Percentiles rank a stretch among this genome's conserved stretches.
phyloP scores from a whole-genome alignment of 495 filamentous ascomycete species.

The Neohortaea acidophila region DNA sequence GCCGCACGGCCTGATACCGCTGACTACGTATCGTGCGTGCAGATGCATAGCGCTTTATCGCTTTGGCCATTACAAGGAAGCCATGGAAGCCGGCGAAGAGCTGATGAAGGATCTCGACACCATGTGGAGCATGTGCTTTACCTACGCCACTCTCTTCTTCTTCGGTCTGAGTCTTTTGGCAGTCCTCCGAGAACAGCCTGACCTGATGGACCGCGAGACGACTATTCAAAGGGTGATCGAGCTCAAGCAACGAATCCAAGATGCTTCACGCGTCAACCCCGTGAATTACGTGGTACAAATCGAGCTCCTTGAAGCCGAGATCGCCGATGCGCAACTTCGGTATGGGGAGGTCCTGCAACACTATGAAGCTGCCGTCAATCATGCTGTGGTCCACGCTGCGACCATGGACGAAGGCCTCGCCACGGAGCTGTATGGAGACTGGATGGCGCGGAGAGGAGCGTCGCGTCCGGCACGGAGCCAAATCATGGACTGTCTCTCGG shows the following conservation, averaged over 20 bases:
- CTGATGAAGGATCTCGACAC: constrained; percentile 41
- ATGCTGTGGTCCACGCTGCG: constrained; percentile 63
- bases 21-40: constrained; percentile 57
- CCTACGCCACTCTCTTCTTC: constrained; percentile 51
- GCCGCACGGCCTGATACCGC: constrained; percentile 34
- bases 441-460: constrained; percentile 53
- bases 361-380: constrained; percentile 67
- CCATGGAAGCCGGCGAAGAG: constrained; percentile 49
- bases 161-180: constrained; percentile 51
- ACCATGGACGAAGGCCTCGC: constrained; percentile 66
- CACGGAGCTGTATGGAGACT: constrained; percentile 63
- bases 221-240: constrained; percentile 39
- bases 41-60: constrained; percentile 57
- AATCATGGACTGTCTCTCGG: constrained; percentile 54
- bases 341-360: constrained; percentile 44
- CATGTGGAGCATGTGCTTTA: constrained; percentile 56
- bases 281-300: constrained; percentile 73
- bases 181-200: constrained; percentile 40
- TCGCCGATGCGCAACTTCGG: constrained; percentile 48
- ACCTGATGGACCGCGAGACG: constrained; percentile 35
- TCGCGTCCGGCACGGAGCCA: constrained; percentile 57
- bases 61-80: constrained; percentile 58
- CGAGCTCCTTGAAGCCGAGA: constrained; percentile 54
- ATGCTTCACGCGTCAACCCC: constrained; percentile 50
- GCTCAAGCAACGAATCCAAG: constrained; percentile 50